Base-by-base conservation (phyloP, 2,329 filamentous ascomycete species). In the Graphilbum ipis-grandicollis region DNA sequence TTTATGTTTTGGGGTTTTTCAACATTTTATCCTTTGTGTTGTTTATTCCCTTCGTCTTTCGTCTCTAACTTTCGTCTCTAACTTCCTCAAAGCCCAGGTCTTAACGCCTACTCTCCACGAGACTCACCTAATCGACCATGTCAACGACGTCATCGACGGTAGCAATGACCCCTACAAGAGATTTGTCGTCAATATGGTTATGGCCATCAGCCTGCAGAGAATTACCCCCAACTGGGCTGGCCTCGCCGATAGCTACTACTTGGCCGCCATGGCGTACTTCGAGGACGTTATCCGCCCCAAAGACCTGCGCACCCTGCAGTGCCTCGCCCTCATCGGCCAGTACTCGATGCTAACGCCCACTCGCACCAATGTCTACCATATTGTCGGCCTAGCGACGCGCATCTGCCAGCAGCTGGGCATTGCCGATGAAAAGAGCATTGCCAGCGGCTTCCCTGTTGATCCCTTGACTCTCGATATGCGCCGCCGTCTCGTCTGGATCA, bases 311-410 rank as follows among this genome's bases (percentile, higher is more conserved):
- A 92, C 90, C 0, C 60, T 96, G 14, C 90, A 96, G 56, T 94
- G 88, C 47, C 75, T 94, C 38, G 70, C 79, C 4, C 60, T 98
- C 14, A 80, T 96, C 46, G 84, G 76, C 2, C 82, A 90, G 49
- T 96, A 96, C 54, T 96, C 90, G 0, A 65, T 96, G 17, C 61
- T 94, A 31, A 96, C 88, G 0, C 88, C 90, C 1, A 94, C 88
- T 1, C 68, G 86, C 41, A 93, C 84, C 5, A 85, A 88, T 14
- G 79, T 92, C 17, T 96, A 93, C 58, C 94, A 92, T 57, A 77
- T 94, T 35, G 73, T 94, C 33, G 90, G 90, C 7, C 70, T 93
- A 17, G 86, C 85, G 8, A 79, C 83, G 14, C 77, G 84, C 45
- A 73, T 98, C 35, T 85, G 81, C 52, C 88, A 96, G 52, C 83